phyloP scores from a whole-genome alignment of 768 basidiomycete species.

The Neoboletus brunneissimus region DNA sequence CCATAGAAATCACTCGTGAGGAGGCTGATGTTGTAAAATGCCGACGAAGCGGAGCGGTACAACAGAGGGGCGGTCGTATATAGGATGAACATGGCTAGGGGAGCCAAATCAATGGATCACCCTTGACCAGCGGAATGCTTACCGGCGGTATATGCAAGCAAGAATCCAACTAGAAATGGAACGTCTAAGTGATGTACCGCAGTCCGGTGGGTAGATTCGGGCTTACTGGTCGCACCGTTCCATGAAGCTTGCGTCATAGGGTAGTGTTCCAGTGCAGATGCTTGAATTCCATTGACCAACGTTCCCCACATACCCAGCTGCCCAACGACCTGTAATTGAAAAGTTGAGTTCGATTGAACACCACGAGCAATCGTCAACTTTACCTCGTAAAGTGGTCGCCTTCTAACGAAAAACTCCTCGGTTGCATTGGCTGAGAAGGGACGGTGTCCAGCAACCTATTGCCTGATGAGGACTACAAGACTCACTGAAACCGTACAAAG shows the following conservation, averaged over 20 bases:
- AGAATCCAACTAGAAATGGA: constrained; percentile 44
- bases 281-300: constrained; percentile 76
- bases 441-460: not conserved
- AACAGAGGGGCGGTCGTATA: constrained; percentile 85
- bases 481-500: constrained; percentile 83
- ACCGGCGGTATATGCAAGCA: constrained; percentile 50
- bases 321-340: constrained; percentile 59
- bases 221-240: constrained; percentile 68
- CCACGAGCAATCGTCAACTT: not conserved
- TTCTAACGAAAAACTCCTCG: constrained; percentile 84
- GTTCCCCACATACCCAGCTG: constrained; percentile 85
- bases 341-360: not conserved
- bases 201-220: constrained; percentile 32
- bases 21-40: constrained; percentile 81
- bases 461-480: constrained; percentile 13
- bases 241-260: constrained; percentile 65
- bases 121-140: not conserved
- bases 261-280: constrained; percentile 69
- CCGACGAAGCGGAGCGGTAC: constrained; percentile 82
- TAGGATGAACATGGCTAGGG: constrained; percentile 72
- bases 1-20: constrained; percentile 90
- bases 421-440: constrained; percentile 69
- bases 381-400: constrained; percentile 75
- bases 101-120: not conserved
- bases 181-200: not conserved